Evolutionary conservation across 352 stramenopile species (phyloP).

Genomic region (Blastocystis hominis): DNA sequence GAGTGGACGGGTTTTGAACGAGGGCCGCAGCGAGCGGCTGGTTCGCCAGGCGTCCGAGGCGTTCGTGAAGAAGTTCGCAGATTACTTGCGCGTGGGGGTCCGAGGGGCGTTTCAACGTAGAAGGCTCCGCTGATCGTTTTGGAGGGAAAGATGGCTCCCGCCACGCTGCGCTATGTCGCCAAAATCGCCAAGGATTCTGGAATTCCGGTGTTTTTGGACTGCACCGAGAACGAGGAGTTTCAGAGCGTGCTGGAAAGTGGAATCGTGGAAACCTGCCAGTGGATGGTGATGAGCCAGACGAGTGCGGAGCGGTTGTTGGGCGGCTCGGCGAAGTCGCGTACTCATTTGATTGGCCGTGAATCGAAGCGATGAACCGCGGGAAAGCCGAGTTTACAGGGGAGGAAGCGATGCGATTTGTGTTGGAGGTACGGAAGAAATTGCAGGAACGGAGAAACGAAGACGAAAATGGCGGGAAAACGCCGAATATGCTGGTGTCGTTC

Average conservation of each 20-base stretch:
- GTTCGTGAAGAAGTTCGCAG: constrained; percentile 2
- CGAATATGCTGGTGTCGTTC: neutral
- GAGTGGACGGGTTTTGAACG: neutral
- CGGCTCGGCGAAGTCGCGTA: no score
- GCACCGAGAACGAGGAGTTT: neutral
- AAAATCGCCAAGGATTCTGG: neutral
- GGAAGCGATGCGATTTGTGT: neutral
- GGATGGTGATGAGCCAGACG: neutral
- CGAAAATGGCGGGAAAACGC: neutral
- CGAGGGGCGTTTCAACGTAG: neutral
- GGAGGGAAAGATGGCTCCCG: neutral
- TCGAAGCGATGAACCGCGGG: no score
- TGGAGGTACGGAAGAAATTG: neutral
- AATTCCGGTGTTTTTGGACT: constrained; percentile 42
- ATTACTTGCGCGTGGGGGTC: neutral
- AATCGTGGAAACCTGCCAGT: neutral
- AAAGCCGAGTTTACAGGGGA: neutral
- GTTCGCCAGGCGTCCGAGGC: neutral
- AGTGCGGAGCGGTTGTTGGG: neutral
- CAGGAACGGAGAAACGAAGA: neutral
- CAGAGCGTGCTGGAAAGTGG: neutral
- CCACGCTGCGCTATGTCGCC: neutral
- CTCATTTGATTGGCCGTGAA: no score
- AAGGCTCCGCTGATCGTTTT: neutral
- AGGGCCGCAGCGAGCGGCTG: neutral